Percentiles rank a stretch among this genome's conserved stretches.
These are phyloP conservation scores for Tylopilus orsonianus DNA, from an alignment of 1,284 basidiomycete species.

Conservation along the genomic window DNA sequence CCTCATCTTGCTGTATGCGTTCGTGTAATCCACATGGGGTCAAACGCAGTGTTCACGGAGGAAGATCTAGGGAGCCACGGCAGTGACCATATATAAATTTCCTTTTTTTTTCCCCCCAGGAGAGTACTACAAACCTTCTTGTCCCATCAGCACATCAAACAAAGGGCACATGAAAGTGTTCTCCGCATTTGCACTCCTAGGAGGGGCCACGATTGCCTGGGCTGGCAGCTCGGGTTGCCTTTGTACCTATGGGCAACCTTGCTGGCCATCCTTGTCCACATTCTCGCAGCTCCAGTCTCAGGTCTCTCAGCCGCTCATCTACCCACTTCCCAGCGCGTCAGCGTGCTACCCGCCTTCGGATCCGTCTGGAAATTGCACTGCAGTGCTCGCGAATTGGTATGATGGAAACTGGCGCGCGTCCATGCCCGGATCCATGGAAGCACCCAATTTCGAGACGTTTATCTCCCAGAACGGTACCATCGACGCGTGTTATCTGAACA, in stretches of 20 bases:
- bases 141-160: background rate
- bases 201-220: background rate
- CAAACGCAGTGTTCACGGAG: background rate
- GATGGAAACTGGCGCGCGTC: conserved; percentile 41
- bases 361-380: conserved; percentile 26
- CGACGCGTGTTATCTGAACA: conserved; percentile 26
- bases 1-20: background rate
- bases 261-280: conserved; percentile 41
- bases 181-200: background rate
- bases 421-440: conserved; percentile 42
- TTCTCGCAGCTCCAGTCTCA: conserved; percentile 36
- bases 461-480: conserved; percentile 41
- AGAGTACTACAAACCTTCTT: background rate
- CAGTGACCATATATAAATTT: background rate
- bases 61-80: too few species aligned
- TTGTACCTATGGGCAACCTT: conserved; percentile 25
- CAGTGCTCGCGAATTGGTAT: conserved; percentile 27
- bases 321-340: conserved; percentile 26
- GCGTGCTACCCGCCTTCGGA: conserved; percentile 26
- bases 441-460: conserved; percentile 41
- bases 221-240: conserved; percentile 8
- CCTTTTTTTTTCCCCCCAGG: background rate
- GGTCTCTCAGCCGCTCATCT: conserved; percentile 32
- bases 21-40: background rate
- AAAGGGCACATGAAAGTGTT: conserved; percentile 7